Base-by-base conservation (phyloP, 768 basidiomycete species). In the Zangia roseola region DNA sequence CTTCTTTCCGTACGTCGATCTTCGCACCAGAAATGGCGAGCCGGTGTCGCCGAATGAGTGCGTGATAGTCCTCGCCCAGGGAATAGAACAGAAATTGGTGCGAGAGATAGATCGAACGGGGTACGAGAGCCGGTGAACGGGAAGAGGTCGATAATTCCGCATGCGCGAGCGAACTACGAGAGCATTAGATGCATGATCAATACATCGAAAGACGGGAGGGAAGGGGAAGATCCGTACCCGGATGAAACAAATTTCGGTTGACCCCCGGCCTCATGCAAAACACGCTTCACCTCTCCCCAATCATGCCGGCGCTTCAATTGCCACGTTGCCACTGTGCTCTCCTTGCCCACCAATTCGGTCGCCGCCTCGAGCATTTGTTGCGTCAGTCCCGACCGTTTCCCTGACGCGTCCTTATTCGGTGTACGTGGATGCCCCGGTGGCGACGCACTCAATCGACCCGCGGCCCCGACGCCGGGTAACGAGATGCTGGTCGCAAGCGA, bases 71-170 rank as follows among this genome's bases (percentile, higher is more conserved):
- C 53, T 86, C 82, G 12, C 82, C 81, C 1, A 92, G 76, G 2
- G 82, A 77, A 57, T 81, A 77, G 73, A 95, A 95, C 10, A 83
- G 74, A 63, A 95, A 91, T 52, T 94, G 91, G 55, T 91, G 88
- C 0, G 84, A 81, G 16, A 91, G 82, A 66, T 95, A 95, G 25
- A 97, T 76, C 1, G 88, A 76, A 0, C 83, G 78, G 3, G 91
- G 88, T 0, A 89, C 75, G 30, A 90, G 72, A 2, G 67, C 72
- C 0, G 76, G 71, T 1, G 83, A 80, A 5, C 69, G 73, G 1
- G 86, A 82, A 61, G 67, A 81, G 0, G 90, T 91, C 41, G 87
- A 86, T 5, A 95, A 77, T 63, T 97, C 94, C 0, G 90, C 91
- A 36, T 85, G 81, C 0, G 91, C 77, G 5, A 94, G 76, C 69